These are phyloP conservation scores for Pulveroboletus sp. DNA, from an alignment of 768 basidiomycete species.

Conservation along the genomic window DNA sequence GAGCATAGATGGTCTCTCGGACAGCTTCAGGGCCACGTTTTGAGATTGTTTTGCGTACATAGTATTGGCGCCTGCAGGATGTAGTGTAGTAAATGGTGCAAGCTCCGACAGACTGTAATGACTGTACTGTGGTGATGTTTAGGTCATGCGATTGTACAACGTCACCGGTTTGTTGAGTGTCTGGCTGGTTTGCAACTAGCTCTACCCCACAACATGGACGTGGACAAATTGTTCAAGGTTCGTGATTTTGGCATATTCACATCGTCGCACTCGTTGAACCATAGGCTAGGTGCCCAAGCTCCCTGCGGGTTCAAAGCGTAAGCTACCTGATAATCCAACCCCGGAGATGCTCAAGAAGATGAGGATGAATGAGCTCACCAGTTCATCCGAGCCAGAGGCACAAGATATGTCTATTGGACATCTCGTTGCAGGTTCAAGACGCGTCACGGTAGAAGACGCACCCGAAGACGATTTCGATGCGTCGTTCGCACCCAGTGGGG, in stretches of 20 bases:
- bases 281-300: slow-evolving; percentile 58
- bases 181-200: too few relatives aligned
- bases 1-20: slow-evolving; percentile 4
- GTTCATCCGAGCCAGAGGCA: slow-evolving; percentile 4
- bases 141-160: slow-evolving; percentile 6
- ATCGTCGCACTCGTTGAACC: slow-evolving; percentile 1
- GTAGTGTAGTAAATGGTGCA: neutral
- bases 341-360: slow-evolving; percentile 82
- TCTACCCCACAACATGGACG: slow-evolving; percentile 34
- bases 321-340: slow-evolving; percentile 70
- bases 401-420: slow-evolving; percentile 8
- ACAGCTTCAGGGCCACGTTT: neutral
- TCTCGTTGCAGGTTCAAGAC: slow-evolving; percentile 31
- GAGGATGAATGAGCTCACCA: slow-evolving; percentile 43
- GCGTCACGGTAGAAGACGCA: slow-evolving; percentile 56
- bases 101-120: neutral
- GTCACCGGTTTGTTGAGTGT: neutral
- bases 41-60: neutral
- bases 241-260: neutral
- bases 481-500: slow-evolving; percentile 77
- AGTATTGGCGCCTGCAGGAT: neutral
- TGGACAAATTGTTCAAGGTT: slow-evolving; percentile 49
- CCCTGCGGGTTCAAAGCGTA: slow-evolving; percentile 62
- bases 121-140: slow-evolving; percentile 4
- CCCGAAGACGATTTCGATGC: slow-evolving; percentile 28